Conservation (phyloP, 2,329 filamentous ascomycete species). For the Fusarium sublunatum region DNA sequence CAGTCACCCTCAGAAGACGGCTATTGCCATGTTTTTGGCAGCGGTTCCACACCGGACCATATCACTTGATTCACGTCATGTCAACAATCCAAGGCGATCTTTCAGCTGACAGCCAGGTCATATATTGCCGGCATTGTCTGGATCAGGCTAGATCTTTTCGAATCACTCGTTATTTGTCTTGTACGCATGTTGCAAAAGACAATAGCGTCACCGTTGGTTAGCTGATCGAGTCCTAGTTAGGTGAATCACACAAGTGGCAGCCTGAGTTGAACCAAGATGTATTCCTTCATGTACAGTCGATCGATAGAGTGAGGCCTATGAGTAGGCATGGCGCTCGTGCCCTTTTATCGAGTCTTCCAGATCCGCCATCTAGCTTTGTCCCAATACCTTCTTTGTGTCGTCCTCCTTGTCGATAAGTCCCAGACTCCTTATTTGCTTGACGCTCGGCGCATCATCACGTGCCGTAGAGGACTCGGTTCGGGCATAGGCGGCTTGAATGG, state of each 20-base stretch:
- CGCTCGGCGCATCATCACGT: slow-evolving; percentile 83
- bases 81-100: too few relatives aligned
- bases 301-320: slow-evolving; percentile 5
- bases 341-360: slow-evolving; percentile 14
- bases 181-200: neutral
- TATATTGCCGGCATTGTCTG: neutral
- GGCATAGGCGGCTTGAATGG: slow-evolving; percentile 86
- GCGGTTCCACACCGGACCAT: too few relatives aligned
- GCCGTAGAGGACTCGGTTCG: slow-evolving; percentile 80
- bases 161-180: neutral
- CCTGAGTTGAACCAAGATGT: slow-evolving; percentile 33
- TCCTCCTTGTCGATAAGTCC: slow-evolving; percentile 87
- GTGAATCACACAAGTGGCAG: neutral
- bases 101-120: neutral
- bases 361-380: slow-evolving; percentile 44
- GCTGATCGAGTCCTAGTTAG: neutral
- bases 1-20: too few relatives aligned
- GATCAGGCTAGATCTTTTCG: neutral
- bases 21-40: too few relatives aligned
- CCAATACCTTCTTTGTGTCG: slow-evolving; percentile 73
- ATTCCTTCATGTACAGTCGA: slow-evolving; percentile 41
- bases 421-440: slow-evolving; percentile 87
- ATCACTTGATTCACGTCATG: too few relatives aligned
- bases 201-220: neutral
- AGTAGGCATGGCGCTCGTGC: slow-evolving; percentile 17